Conservation (phyloP, 2,329 filamentous ascomycete genomes). For the Keithomyces neogunnii region DNA sequence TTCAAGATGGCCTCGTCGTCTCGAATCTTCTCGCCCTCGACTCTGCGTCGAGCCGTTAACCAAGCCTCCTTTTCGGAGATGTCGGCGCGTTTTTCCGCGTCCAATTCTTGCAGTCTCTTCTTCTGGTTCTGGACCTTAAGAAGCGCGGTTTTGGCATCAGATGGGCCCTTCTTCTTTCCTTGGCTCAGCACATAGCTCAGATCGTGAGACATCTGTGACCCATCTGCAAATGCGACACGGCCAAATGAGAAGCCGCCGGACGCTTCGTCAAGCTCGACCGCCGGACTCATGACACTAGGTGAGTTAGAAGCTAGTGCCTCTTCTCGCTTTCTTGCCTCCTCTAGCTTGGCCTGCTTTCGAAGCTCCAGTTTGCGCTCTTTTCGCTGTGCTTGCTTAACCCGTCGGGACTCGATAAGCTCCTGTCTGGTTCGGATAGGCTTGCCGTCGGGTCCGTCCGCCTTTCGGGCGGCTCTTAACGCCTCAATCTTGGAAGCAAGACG, state of each 20-base stretch:
- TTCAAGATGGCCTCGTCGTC: conserved; percentile 84
- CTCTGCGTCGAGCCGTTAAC: conserved; percentile 82
- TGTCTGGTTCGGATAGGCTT: conserved; percentile 72
- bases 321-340: conserved; percentile 62
- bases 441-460: conserved; percentile 77
- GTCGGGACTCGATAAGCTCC: conserved; percentile 82
- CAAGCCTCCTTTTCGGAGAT: conserved; percentile 91
- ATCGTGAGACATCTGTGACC: conserved; percentile 67
- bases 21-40: conserved; percentile 79
- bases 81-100: conserved; percentile 72
- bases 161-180: conserved; percentile 68
- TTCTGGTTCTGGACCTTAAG: conserved; percentile 80
- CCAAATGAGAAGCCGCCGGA: conserved; percentile 77
- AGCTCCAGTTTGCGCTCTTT: conserved; percentile 85
- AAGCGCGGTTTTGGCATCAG: conserved; percentile 80
- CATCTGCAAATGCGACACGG: conserved; percentile 83
- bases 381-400: conserved; percentile 78
- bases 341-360: conserved; percentile 66
- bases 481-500: conserved; percentile 79
- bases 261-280: conserved; percentile 41
- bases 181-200: conserved; percentile 48
- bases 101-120: conserved; percentile 65
- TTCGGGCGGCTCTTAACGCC: conserved; percentile 73
- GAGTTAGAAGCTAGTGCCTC: conserved; percentile 56
- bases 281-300: conserved; percentile 49